These are phyloP conservation scores for Hippophae tibetana DNA, from an alignment of 306 rosid genomes.

Conservation along the genomic window DNA sequence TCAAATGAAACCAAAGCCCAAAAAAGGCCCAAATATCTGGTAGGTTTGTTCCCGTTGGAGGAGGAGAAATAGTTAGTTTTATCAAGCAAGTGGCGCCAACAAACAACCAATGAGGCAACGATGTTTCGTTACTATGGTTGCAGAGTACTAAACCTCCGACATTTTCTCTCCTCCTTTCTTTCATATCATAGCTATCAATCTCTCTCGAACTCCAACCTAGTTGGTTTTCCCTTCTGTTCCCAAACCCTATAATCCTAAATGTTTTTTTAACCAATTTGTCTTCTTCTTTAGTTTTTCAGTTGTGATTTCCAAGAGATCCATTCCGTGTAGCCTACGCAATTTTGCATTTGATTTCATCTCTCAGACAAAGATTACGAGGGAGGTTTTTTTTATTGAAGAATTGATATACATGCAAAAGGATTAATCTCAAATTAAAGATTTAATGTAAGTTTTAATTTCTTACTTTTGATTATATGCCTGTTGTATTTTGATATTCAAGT, in stretches of 20 bases:
- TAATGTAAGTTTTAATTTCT: conserved; percentile 23
- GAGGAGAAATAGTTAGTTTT: too few relatives aligned
- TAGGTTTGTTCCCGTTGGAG: too few relatives aligned
- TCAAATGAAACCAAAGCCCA: too few relatives aligned
- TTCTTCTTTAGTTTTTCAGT: too few relatives aligned
- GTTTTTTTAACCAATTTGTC: too few relatives aligned
- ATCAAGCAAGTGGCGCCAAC: too few relatives aligned
- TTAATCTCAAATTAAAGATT: neutral
- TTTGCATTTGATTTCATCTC: neutral
- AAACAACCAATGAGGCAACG: too few relatives aligned
- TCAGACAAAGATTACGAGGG: neutral
- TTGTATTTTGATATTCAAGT: neutral
- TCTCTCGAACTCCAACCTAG: neutral
- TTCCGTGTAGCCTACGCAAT: too few relatives aligned
- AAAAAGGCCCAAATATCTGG: too few relatives aligned
- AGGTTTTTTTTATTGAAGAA: neutral
- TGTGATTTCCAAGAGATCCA: too few relatives aligned
- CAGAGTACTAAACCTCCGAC: conserved; percentile 15
- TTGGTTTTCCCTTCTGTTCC: neutral
- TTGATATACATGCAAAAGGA: neutral
- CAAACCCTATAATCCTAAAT: too few relatives aligned
- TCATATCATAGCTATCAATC: conserved; percentile 6
- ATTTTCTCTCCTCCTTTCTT: conserved; percentile 32
- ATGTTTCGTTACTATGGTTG: too few relatives aligned
- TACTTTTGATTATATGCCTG: neutral